Evolutionary conservation across 2,329 filamentous ascomycete species (phyloP).

Genomic region (Dothistroma pini): DNA sequence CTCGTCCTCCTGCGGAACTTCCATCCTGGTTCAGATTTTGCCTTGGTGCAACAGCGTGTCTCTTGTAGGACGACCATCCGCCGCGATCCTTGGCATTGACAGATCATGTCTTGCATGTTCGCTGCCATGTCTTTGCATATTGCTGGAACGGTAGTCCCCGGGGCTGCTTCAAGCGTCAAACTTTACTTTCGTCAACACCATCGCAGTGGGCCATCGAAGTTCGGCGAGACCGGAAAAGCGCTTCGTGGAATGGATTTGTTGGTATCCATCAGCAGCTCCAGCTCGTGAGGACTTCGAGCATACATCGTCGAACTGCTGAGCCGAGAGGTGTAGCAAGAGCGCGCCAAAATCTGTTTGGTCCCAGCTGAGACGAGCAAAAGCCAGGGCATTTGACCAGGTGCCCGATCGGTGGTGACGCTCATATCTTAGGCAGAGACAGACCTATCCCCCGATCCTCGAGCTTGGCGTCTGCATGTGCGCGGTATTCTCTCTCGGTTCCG

Average conservation of each 20-base stretch:
- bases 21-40: not conserved
- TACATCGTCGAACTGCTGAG: no score
- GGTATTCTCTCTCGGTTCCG: not conserved
- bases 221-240: not conserved
- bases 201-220: not conserved
- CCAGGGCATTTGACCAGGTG: no score
- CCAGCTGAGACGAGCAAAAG: no score
- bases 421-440: no score
- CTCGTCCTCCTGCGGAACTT: not conserved
- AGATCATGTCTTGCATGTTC: not conserved
- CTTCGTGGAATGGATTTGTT: not conserved
- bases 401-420: no score
- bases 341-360: no score
- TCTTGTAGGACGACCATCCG: not conserved
- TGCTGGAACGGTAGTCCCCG: slow-evolving; percentile 4
- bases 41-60: not conserved
- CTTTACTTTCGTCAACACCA: not conserved
- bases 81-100: not conserved
- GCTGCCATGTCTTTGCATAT: not conserved
- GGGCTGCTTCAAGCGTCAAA: not conserved
- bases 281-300: no score
- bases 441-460: no score
- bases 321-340: no score
- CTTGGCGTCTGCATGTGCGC: not conserved
- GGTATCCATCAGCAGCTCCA: not conserved